phyloP scores from a whole-genome alignment of 805 yeast genomes.

The Candida mattraensis region DNA sequence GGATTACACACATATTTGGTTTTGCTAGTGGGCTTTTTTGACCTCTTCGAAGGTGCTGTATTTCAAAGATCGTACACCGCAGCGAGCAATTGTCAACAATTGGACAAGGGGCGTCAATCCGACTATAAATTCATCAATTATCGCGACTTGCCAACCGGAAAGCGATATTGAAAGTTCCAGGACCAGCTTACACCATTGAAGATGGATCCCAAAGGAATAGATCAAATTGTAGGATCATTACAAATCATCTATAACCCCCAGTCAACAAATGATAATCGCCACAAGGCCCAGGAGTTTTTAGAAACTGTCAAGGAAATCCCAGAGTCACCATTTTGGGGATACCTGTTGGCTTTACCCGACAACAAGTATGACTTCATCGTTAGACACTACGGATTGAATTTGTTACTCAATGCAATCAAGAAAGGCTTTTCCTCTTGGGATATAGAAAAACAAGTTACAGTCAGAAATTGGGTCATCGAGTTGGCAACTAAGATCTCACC shows the following conservation, averaged over 20 bases:
- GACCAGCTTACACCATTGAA: no score
- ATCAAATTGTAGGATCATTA: conserved; percentile 75
- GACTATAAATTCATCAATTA: no score
- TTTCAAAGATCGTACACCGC: no score
- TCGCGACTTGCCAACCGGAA: no score
- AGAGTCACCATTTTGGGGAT: conserved; percentile 92
- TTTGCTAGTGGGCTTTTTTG: no score
- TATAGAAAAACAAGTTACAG: conserved; percentile 56
- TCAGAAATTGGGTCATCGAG: conserved; percentile 84
- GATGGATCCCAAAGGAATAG: conserved; percentile 71
- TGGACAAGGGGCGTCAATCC: no score
- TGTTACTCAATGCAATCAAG: conserved; percentile 72
- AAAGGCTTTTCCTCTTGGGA: conserved; percentile 55
- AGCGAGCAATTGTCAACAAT: no score
- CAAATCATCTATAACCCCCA: conserved; percentile 69
- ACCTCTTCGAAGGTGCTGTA: no score
- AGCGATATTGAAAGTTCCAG: no score
- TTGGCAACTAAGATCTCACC: conserved; percentile 57
- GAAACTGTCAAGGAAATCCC: conserved; percentile 74
- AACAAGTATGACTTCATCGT: conserved; percentile 65
- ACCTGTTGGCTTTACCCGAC: conserved; percentile 70
- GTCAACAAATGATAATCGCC: conserved; percentile 56
- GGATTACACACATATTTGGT: no score
- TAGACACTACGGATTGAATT: conserved; percentile 85
- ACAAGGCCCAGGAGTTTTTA: conserved; percentile 60